A percentile compares a stretch with the other conserved stretches of the same genome.
These are phyloP conservation scores for Wickerhamomyces strasburgensis DNA, from an alignment of 805 yeast species.

Conservation along the genomic window DNA sequence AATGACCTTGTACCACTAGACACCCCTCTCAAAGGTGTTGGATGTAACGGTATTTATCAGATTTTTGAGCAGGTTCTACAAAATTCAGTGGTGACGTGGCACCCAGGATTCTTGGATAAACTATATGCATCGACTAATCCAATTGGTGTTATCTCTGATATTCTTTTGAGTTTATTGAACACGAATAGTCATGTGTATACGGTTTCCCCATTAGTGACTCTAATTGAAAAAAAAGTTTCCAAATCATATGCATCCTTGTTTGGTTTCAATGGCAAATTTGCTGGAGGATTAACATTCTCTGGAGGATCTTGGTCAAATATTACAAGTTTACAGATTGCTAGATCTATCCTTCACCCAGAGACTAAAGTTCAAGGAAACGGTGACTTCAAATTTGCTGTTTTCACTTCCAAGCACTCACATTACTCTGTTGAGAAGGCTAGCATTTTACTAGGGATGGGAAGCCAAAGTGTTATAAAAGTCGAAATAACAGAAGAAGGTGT, in stretches of 20 bases:
- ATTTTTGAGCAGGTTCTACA: slow-evolving; percentile 53
- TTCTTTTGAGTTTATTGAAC: slow-evolving; percentile 62
- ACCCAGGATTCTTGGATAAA: slow-evolving; percentile 80
- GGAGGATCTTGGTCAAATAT: slow-evolving; percentile 89
- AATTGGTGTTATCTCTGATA: slow-evolving; percentile 70
- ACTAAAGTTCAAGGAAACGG: slow-evolving; percentile 60
- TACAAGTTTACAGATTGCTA: slow-evolving; percentile 73
- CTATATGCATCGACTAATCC: slow-evolving; percentile 84
- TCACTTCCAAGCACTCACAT: slow-evolving; percentile 67
- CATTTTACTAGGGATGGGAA: slow-evolving; percentile 68
- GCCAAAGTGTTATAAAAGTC: slow-evolving; percentile 56
- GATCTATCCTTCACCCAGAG: slow-evolving; percentile 61
- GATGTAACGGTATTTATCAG: slow-evolving; percentile 38
- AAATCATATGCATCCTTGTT: slow-evolving; percentile 64
- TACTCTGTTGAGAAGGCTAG: slow-evolving; percentile 82
- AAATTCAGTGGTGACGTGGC: slow-evolving; percentile 81
- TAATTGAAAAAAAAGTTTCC: slow-evolving; percentile 66
- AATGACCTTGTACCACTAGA: slow-evolving; percentile 31
- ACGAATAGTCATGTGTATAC: slow-evolving; percentile 85
- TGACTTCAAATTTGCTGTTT: slow-evolving; percentile 56
- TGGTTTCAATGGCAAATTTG: slow-evolving; percentile 46
- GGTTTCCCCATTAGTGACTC: slow-evolving; percentile 75
- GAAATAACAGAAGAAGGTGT: slow-evolving; percentile 51
- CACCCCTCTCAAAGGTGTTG: slow-evolving; percentile 34
- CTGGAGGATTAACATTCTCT: slow-evolving; percentile 81